These are phyloP conservation scores for Discostella stelligeroides DNA, from an alignment of 108 stramenopile species.

Conservation along the genomic window DNA sequence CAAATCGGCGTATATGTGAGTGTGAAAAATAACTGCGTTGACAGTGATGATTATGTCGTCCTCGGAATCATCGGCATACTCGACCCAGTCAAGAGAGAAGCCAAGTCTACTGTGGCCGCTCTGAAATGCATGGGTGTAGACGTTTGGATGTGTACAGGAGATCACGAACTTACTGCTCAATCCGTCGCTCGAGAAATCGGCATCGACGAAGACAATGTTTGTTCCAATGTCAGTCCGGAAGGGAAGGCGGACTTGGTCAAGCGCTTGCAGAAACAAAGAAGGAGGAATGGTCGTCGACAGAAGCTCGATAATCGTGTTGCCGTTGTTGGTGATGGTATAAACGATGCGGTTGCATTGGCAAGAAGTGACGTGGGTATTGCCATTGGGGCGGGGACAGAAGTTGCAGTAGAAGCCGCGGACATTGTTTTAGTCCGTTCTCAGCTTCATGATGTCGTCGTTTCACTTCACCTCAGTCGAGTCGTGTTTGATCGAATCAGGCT, in stretches of 20 bases:
- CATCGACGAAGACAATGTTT: conserved; percentile 67
- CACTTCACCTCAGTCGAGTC: conserved; percentile 85
- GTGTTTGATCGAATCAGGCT: conserved; percentile 91
- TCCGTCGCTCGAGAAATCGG: conserved; percentile 84
- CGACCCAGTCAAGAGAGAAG: conserved; percentile 84
- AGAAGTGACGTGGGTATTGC: conserved; percentile 95
- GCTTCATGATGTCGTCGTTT: conserved; percentile 86
- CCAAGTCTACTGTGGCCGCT: conserved; percentile 69
- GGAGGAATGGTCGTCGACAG: conserved; percentile 25
- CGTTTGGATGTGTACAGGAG: conserved; percentile 98
- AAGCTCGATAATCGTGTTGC: conserved; percentile 57
- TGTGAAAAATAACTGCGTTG: conserved; percentile 19
- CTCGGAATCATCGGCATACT: conserved; percentile 81
- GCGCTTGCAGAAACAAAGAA: conserved; percentile 55
- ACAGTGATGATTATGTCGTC: conserved; percentile 28
- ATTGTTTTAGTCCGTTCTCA: conserved; percentile 91
- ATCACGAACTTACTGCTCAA: conserved; percentile 86
- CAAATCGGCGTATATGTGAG: conserved; percentile 70
- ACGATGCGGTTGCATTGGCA: conserved; percentile 96
- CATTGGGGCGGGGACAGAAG: conserved; percentile 95
- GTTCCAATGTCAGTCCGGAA: conserved; percentile 76
- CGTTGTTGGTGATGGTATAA: conserved; percentile 99
- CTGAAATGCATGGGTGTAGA: conserved; percentile 72
- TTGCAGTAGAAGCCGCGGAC: conserved; percentile 96
- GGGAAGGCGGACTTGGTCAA: conserved; percentile 74